Percentiles rank a stretch among this genome's conserved stretches.
Conservation (phyloP, 1,139 yeast species). For the Lodderomyces elongisporus region DNA sequence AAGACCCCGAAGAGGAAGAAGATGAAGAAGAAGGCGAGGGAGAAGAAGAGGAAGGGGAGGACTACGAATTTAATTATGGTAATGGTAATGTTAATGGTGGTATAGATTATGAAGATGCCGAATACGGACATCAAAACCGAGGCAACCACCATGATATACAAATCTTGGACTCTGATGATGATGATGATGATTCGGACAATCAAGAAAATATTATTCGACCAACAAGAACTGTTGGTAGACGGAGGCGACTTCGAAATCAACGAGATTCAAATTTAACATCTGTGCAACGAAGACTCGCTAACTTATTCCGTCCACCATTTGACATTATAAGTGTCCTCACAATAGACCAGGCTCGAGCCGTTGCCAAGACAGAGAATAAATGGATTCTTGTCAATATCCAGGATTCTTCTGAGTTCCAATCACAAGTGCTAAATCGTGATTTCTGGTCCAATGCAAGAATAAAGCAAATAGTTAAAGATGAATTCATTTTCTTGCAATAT, state of each 20-base stretch:
- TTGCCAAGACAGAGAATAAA: slow-evolving; percentile 60
- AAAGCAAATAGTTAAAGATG: slow-evolving; percentile 56
- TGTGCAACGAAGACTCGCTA: slow-evolving; percentile 71
- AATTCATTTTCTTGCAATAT: slow-evolving; percentile 79
- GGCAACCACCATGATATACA: background rate
- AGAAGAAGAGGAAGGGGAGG: too few relatives aligned
- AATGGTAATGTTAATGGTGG: slow-evolving; percentile 1
- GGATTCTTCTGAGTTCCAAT: slow-evolving; percentile 75
- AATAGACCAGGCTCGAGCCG: slow-evolving; percentile 65
- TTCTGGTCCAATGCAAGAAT: slow-evolving; percentile 78
- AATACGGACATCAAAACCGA: background rate
- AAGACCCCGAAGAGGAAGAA: slow-evolving; percentile 24
- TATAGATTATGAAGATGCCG: slow-evolving; percentile 2
- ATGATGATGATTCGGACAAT: background rate
- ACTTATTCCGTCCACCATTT: slow-evolving; percentile 87
- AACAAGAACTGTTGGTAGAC: slow-evolving; percentile 16
- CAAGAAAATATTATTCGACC: background rate
- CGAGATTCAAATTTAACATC: slow-evolving; percentile 41
- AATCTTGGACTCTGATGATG: slow-evolving; percentile 1
- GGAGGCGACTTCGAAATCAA: slow-evolving; percentile 25
- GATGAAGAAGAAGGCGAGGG: too few relatives aligned
- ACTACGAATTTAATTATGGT: too few relatives aligned
- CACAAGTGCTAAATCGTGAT: slow-evolving; percentile 89
- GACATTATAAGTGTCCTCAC: slow-evolving; percentile 68
- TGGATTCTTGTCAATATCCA: slow-evolving; percentile 91